A percentile compares a stretch with the other conserved stretches of the same genome.
Evolutionary conservation across 768 basidiomycete genomes (phyloP).

Genomic region (Aureoboletus auriporus): DNA sequence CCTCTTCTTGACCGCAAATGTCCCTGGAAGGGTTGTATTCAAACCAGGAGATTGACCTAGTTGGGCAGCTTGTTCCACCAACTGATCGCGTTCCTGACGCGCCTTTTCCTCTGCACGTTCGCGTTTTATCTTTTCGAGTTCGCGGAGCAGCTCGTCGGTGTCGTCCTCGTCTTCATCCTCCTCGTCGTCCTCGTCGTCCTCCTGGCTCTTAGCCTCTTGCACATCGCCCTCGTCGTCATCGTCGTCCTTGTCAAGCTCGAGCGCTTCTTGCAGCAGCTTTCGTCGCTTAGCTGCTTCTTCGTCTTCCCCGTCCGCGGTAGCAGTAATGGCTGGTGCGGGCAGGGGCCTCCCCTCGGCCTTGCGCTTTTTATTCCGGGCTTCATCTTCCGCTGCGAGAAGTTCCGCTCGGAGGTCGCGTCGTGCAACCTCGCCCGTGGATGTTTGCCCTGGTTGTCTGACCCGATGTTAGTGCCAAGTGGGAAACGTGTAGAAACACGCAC

Average conservation of each 20-base stretch:
- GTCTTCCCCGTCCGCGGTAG: conserved; percentile 38
- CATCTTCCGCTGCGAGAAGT: conserved; percentile 79
- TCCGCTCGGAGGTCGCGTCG: conserved; percentile 81
- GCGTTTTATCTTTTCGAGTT: conserved; percentile 97
- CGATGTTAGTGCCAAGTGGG: neutral
- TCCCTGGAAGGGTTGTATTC: conserved; percentile 71
- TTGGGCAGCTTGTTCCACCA: conserved; percentile 55
- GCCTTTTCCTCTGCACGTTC: conserved; percentile 93
- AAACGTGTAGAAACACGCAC: conserved; percentile 33
- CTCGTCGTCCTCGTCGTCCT: conserved; percentile 47
- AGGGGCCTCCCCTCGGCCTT: conserved; percentile 74
- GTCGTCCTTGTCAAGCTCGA: conserved; percentile 89
- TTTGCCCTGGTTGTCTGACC: conserved; percentile 84
- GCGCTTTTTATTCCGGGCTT: conserved; percentile 84
- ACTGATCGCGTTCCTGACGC: conserved; percentile 72
- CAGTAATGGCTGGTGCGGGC: conserved; percentile 21
- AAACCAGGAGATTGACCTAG: conserved; percentile 74
- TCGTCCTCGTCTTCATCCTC: conserved; percentile 57
- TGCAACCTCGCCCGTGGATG: conserved; percentile 69
- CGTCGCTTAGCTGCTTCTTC: conserved; percentile 73
- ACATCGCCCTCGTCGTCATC: conserved; percentile 63
- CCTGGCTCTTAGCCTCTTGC: conserved; percentile 34
- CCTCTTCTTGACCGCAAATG: conserved; percentile 86
- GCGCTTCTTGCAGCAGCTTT: conserved; percentile 81
- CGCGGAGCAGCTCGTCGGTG: conserved; percentile 88